These are phyloP conservation scores for Jackrogersella minutella DNA, from an alignment of 495 filamentous ascomycete genomes.

Conservation along the genomic window DNA sequence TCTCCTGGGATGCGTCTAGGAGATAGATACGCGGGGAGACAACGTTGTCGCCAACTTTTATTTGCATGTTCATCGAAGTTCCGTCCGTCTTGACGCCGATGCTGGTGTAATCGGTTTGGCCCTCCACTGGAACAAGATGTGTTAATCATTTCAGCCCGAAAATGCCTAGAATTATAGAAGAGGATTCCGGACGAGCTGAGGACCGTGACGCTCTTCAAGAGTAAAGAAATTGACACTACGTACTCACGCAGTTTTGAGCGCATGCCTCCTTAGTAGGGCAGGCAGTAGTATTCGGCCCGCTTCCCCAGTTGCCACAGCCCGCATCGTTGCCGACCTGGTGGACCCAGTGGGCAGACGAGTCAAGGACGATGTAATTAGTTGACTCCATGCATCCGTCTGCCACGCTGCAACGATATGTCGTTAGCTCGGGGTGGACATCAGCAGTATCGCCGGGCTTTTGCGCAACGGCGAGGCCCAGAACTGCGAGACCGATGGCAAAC, in stretches of 20 bases:
- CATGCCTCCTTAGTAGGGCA: constrained; percentile 61
- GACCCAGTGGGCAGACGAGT: constrained; percentile 58
- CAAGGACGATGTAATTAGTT: constrained; percentile 58
- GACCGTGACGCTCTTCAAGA: not conserved
- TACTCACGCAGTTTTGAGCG: constrained; percentile 57
- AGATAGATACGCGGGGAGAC: constrained; percentile 68
- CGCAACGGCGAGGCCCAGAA: constrained; percentile 35
- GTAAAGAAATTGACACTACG: not conserved
- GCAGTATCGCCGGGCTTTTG: constrained; percentile 44
- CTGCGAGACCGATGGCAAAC: constrained; percentile 35
- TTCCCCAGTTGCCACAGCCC: constrained; percentile 52
- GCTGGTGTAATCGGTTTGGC: constrained; percentile 50
- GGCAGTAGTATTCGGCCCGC: constrained; percentile 53
- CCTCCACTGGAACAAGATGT: constrained; percentile 28
- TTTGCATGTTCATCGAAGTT: constrained; percentile 51
- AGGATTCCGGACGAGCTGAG: no score
- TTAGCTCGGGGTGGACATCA: constrained; percentile 61
- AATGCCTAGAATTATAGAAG: not conserved
- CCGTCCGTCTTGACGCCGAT: constrained; percentile 57
- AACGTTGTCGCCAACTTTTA: constrained; percentile 47
- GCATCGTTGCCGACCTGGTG: constrained; percentile 51
- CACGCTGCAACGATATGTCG: constrained; percentile 58
- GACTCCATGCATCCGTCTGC: constrained; percentile 55
- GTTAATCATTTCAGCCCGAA: constrained; percentile 3
- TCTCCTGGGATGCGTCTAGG: constrained; percentile 59